These are phyloP conservation scores for Aspergillus ellipticus DNA, from an alignment of 495 filamentous ascomycete species.

Conservation along the genomic window DNA sequence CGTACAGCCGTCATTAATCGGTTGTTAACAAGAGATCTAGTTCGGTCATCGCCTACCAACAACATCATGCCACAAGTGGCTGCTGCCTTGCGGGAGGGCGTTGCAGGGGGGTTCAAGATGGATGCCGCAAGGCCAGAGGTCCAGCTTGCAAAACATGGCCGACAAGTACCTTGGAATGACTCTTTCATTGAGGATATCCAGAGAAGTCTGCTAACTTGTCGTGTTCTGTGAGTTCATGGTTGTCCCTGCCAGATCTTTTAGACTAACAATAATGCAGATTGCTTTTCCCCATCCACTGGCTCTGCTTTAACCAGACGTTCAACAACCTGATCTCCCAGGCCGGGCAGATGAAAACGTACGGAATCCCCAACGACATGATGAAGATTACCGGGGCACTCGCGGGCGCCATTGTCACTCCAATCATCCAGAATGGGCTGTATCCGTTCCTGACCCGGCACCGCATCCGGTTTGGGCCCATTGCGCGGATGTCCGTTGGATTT, in stretches of 20 bases:
- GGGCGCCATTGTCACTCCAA: constrained; percentile 42
- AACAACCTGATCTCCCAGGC: constrained; percentile 55
- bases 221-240: constrained; percentile 38
- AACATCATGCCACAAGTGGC: constrained; percentile 40
- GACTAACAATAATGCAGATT: background rate
- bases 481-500: constrained; percentile 50
- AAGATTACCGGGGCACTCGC: background rate
- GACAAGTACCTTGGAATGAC: constrained; percentile 24
- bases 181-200: constrained; percentile 51
- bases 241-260: background rate
- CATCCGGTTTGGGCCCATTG: constrained; percentile 47
- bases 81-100: constrained; percentile 20
- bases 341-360: constrained; percentile 44
- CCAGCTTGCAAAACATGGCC: constrained; percentile 19
- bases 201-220: constrained; percentile 21
- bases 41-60: constrained; percentile 36
- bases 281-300: constrained; percentile 25
- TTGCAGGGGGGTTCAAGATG: constrained; percentile 25
- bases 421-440: constrained; percentile 47
- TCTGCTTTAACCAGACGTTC: constrained; percentile 32
- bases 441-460: constrained; percentile 33
- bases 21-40: constrained; percentile 10
- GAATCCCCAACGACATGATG: background rate
- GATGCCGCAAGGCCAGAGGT: constrained; percentile 19
- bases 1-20: background rate